Percentiles rank a stretch among this genome's conserved stretches.
phyloP scores from a whole-genome alignment of 345 rosid species.

The Citrus hindsii region DNA sequence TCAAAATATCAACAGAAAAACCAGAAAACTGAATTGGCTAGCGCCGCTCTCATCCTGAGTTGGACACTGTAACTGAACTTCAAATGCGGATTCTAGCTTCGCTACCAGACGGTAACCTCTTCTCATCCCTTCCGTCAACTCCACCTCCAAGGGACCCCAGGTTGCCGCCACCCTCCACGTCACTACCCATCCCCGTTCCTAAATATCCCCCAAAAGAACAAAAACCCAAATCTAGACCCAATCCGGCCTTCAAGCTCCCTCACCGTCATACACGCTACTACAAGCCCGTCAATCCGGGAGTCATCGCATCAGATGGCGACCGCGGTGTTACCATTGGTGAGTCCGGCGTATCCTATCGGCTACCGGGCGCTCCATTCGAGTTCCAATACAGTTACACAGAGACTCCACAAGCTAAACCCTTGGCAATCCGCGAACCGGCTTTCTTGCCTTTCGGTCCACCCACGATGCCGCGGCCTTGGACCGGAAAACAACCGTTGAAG shows the following conservation, averaged over 20 bases:
- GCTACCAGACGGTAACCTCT: constrained; percentile 57
- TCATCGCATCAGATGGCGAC: constrained; percentile 62
- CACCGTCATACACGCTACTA: constrained; percentile 66
- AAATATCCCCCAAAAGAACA: constrained; percentile 56
- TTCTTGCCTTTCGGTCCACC: constrained; percentile 93
- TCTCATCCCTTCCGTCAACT: constrained; percentile 68
- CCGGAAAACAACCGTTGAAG: constrained; percentile 94
- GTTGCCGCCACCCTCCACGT: constrained; percentile 15
- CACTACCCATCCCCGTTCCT: constrained; percentile 73
- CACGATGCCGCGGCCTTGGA: constrained; percentile 95
- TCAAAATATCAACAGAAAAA: constrained; percentile 3
- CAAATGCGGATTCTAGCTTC: constrained; percentile 59
- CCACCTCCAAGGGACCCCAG: constrained; percentile 35
- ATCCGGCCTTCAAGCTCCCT: constrained; percentile 67
- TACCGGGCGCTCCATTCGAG: constrained; percentile 94
- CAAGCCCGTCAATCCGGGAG: constrained; percentile 66
- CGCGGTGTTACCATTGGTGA: constrained; percentile 71
- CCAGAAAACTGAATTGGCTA: background rate
- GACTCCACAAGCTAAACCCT: constrained; percentile 72
- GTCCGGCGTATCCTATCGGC: constrained; percentile 79
- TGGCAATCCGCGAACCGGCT: constrained; percentile 93
- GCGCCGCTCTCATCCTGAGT: too few species aligned
- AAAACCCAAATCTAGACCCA: constrained; percentile 22
- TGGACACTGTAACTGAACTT: background rate
- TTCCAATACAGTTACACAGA: constrained; percentile 93